Evolutionary conservation across 805 yeast species (phyloP).

Genomic region (Sugiyamaella marilandica): DNA sequence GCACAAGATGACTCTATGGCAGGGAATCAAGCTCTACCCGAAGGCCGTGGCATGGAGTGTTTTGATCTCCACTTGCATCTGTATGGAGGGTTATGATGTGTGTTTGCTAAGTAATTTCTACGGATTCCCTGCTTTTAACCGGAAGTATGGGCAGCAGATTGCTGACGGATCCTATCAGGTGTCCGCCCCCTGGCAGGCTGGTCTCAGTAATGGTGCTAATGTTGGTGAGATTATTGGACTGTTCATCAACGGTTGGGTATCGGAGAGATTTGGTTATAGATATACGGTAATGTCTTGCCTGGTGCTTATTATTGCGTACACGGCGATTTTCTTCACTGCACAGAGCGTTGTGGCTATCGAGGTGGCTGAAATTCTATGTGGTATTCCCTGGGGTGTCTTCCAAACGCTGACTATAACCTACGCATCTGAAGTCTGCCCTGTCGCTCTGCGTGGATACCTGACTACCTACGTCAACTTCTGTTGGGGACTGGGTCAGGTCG

Average conservation of each 20-base stretch:
- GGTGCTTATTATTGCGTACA: constrained; percentile 21
- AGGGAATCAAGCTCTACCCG: constrained; percentile 32
- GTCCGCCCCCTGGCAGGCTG: constrained; percentile 39
- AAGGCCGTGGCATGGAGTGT: constrained; percentile 45
- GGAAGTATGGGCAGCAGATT: constrained; percentile 35
- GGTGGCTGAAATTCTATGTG: constrained; percentile 35
- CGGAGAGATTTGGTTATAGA: constrained; percentile 46
- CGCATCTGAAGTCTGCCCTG: constrained; percentile 52
- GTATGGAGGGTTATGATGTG: constrained; percentile 49
- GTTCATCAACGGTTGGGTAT: constrained; percentile 40
- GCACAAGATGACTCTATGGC: constrained; percentile 14
- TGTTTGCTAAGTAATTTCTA: constrained; percentile 40
- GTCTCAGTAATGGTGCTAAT: constrained; percentile 21
- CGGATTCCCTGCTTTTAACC: constrained; percentile 42
- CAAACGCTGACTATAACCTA: constrained; percentile 47
- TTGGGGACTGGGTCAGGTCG: constrained; percentile 54
- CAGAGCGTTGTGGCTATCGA: constrained; percentile 33
- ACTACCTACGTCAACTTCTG: constrained; percentile 50
- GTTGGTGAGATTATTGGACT: constrained; percentile 45
- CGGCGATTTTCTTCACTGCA: constrained; percentile 38
- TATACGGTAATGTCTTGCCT: constrained; percentile 36
- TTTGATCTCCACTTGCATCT: constrained; percentile 39
- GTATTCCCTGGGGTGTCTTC: constrained; percentile 49
- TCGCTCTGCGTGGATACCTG: constrained; percentile 44
- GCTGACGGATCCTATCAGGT: constrained; percentile 13